Conservation (phyloP, 352 stramenopile genomes). For the Phytophthora gonapodyides region DNA sequence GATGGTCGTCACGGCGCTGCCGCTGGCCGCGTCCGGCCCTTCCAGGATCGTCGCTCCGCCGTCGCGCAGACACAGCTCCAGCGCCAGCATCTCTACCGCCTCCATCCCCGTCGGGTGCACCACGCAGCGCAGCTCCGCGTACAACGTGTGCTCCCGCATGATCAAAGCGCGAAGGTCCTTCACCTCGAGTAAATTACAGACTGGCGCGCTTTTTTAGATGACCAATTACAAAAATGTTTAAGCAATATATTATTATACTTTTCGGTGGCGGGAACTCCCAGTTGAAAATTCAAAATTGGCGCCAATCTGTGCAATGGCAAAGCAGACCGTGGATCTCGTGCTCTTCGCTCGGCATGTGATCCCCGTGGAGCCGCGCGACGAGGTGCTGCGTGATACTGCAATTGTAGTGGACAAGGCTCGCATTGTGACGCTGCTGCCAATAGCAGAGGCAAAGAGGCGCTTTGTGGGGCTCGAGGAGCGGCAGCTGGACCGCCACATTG, state of each 20-base stretch:
- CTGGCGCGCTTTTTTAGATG: background rate
- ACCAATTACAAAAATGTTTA: background rate
- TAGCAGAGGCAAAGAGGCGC: constrained; percentile 42
- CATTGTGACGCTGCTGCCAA: constrained; percentile 73
- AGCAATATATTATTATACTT: too few relatives aligned
- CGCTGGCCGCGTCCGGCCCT: constrained; percentile 24
- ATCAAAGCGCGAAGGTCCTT: background rate
- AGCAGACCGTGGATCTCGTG: constrained; percentile 55
- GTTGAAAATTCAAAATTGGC: constrained; percentile 14
- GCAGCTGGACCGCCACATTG: constrained; percentile 57
- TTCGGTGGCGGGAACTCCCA: constrained; percentile 1
- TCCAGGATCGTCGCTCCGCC: constrained; percentile 56
- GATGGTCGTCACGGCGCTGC: constrained; percentile 62
- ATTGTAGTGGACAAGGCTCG: constrained; percentile 54
- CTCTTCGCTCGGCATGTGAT: constrained; percentile 73
- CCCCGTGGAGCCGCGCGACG: constrained; percentile 67
- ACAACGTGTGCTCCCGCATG: constrained; percentile 58
- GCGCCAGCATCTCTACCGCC: constrained; percentile 37
- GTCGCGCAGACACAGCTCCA: constrained; percentile 69
- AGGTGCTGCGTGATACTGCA: constrained; percentile 66
- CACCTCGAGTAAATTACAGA: constrained; percentile 1
- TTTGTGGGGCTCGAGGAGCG: constrained; percentile 45
- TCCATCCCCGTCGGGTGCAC: constrained; percentile 59
- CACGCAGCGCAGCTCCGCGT: constrained; percentile 50
- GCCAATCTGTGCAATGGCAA: constrained; percentile 4